Base-by-base conservation (phyloP, 164 flowering plant genomes). In the Nymphaea colorata region DNA sequence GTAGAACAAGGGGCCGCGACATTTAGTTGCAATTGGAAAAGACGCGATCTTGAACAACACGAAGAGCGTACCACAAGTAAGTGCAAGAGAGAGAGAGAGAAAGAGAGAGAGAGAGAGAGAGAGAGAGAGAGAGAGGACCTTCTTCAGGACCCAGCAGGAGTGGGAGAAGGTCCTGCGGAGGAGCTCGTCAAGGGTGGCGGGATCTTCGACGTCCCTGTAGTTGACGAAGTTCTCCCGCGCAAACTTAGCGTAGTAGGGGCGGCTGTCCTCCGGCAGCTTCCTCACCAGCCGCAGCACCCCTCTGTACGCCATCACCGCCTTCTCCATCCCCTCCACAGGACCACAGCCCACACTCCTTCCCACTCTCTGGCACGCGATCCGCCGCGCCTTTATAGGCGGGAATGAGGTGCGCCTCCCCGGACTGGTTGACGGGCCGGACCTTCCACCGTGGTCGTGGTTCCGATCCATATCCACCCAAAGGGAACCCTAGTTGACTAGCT, bases 211-310 rank as follows among this genome's bases (percentile, higher is more conserved):
- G 3, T 87, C 91, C 71, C 87, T 70, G 81, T 86, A 90, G 71
- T 87, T 90, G 74, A 85, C 91, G 84, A 87, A 86, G 76, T 90
- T 90, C 63, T 90, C 96, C 60, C 91, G 78, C 2, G 82, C 85
- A 80, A 79, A 84, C 64, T 87, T 90, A 79, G 91, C 81, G 80
- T 87, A 86, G 82, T 90, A 87, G 66, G 85, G 83, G 68, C 93
- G 76, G 2, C 87, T 64, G 78, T 89, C 93, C 73, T 73, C 64
- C 17, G 93, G 96, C 66, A 90, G 74, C 53, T 74, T 79, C 76
- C 91, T 69, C 63, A 86, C 86, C 42, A 90, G 75, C 77, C 96
- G 73, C 62, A 90, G 78, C 59, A 87, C 81, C 63, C 75, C 87
- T 5, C 81, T 83, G 80, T 90, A 90, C 1, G 79, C 83, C 62